These are phyloP conservation scores for Silene uniflora DNA, from an alignment of 148 eudicot genomes.

Conservation along the genomic window DNA sequence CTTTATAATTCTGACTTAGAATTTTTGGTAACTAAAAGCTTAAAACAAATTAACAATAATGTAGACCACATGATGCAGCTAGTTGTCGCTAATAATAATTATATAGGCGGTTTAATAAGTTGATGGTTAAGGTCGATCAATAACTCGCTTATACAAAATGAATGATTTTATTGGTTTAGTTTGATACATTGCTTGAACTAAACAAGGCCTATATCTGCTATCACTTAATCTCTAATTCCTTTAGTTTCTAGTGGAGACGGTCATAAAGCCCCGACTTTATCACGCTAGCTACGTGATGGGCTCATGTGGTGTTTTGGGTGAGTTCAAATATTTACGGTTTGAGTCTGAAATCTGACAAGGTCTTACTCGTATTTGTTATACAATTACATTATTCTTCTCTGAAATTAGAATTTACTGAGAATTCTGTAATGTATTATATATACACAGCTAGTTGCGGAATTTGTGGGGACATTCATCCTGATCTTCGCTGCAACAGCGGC, in stretches of 20 bases:
- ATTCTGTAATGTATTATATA: neutral
- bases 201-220: too few relatives aligned
- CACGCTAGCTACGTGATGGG: neutral
- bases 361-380: too few relatives aligned
- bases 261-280: neutral
- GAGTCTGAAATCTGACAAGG: neutral
- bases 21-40: neutral
- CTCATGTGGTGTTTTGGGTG: too few relatives aligned
- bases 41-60: neutral
- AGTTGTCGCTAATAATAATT: too few relatives aligned
- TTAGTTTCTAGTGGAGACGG: too few relatives aligned
- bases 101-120: too few relatives aligned
- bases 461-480: conserved; percentile 91
- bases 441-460: conserved; percentile 82
- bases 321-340: too few relatives aligned
- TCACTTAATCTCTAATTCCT: too few relatives aligned
- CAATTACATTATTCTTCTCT: neutral
- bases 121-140: too few relatives aligned
- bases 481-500: conserved; percentile 89
- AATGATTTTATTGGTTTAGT: too few relatives aligned
- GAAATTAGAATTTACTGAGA: neutral
- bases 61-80: neutral
- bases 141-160: too few relatives aligned
- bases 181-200: too few relatives aligned
- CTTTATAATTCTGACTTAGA: neutral